Evolutionary conservation across 257 asterid species (phyloP), one percentile per base, ranked within the genome.

Genomic region (Lycium barbarum): DNA sequence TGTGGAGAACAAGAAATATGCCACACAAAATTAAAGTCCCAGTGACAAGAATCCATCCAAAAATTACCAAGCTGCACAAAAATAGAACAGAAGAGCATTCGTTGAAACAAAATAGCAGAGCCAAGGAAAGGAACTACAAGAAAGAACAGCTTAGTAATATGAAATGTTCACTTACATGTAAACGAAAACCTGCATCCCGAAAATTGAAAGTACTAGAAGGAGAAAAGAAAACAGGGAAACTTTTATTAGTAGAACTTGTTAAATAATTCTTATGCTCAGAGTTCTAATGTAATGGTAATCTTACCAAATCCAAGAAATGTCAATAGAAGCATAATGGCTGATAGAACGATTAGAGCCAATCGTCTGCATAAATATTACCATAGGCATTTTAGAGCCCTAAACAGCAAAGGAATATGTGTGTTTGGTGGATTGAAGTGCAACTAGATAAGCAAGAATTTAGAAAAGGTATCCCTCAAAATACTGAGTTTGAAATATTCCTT

Each of bases 231-330:
- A 49, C 15, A 73, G 54, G 57, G 45, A 36, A 67, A 9, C 67
- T 20, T 26, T 10, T 9, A 26, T 54, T 57, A 87, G 67, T 15
- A 22, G 10, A 40, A 20, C 3, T 15, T 49, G 33, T 20, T 20
- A 55, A 61, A 49, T 12, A 66, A 35, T 51, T 78, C n/a, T 33
- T 53, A 33, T 9, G 26, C 47, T 14, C 65, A 78, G 65, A 33
- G 3, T 78, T 33, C 82, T 14, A 53, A 26, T 4, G 15, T 14
- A 7, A 61, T 18, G 72, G 66, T 15, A 67, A 71, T 74, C 91
- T 85, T 91, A 95, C 99, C 95, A 49, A 96, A 93, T 89, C 98
- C 99, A 82, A 96, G 92, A 83, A 94, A 96, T 15, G 98, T 92
- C 66, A 96, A 74, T 57, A 93, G 87, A 84, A 96, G 97, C 98